Conservation (phyloP, 192 early-diverging fungal genomes). For the Umbelopsis ramanniana region DNA sequence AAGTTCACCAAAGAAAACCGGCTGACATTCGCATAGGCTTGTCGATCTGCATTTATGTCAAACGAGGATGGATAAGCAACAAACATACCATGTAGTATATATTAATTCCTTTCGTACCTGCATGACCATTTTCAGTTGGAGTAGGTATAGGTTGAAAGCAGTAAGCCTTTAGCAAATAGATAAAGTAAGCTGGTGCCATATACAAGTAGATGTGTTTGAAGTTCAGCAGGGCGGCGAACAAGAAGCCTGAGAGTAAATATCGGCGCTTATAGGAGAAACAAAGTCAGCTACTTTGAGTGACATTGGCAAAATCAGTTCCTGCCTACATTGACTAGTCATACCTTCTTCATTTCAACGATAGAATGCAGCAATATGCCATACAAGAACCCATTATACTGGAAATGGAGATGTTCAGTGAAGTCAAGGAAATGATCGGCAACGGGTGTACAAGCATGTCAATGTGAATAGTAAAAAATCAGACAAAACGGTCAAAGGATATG, state of each 20-base stretch:
- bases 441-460: neutral
- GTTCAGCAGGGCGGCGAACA: conserved; percentile 90
- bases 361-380: conserved; percentile 88
- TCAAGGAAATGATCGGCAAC: conserved; percentile 17
- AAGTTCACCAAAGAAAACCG: conserved; percentile 51
- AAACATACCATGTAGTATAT: neutral
- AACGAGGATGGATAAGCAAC: neutral
- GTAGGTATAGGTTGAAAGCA: conserved; percentile 57
- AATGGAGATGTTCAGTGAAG: conserved; percentile 67
- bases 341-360: conserved; percentile 72
- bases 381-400: conserved; percentile 96
- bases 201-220: conserved; percentile 98
- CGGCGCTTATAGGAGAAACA: conserved; percentile 46
- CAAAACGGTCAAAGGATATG: conserved; percentile 59
- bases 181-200: conserved; percentile 91
- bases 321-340: conserved; percentile 10
- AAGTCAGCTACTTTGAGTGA: neutral
- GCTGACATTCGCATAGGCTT: neutral
- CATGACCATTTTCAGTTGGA: conserved; percentile 13
- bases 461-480: neutral
- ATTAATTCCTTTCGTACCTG: neutral
- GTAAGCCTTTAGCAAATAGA: conserved; percentile 80
- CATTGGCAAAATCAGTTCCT: neutral
- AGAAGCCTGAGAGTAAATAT: conserved; percentile 65
- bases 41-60: neutral